Evolutionary conservation across 225 moss, liverwort and hornwort species (phyloP).

Genomic region (Sphagnum contortum): DNA sequence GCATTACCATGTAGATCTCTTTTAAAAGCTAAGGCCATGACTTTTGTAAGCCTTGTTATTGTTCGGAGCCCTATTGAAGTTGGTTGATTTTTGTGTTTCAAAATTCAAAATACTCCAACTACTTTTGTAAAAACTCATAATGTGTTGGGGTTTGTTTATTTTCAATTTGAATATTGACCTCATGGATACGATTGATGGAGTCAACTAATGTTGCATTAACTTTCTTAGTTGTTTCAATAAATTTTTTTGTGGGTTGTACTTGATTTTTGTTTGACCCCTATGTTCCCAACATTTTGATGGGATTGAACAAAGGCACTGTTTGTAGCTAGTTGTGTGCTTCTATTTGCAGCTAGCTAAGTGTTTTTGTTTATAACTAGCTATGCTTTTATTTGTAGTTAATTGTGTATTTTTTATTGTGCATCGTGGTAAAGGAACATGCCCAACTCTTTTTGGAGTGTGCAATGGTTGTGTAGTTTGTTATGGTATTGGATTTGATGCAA

Average conservation of each 20-base stretch:
- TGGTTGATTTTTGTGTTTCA: slow-evolving; percentile 3
- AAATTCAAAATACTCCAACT: slow-evolving; percentile 11
- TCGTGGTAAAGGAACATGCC: no score
- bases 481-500: no score
- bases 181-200: slow-evolving; percentile 14
- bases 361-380: no score
- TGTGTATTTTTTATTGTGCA: no score
- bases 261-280: slow-evolving; percentile 12
- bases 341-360: no score
- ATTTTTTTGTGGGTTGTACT: background rate
- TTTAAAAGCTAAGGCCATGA: background rate
- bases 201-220: slow-evolving; percentile 2
- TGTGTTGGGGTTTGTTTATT: slow-evolving; percentile 6
- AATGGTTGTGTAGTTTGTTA: no score
- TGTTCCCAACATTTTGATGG: background rate
- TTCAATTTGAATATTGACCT: slow-evolving; percentile 8
- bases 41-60: slow-evolving; percentile 9
- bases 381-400: no score
- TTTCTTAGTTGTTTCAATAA: slow-evolving; percentile 6
- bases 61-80: slow-evolving; percentile 9
- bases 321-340: no score
- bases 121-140: slow-evolving; percentile 8
- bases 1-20: no score
- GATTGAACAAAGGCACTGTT: no score
- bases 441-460: no score